These are phyloP conservation scores for Phytophthora syringae DNA, from an alignment of 352 stramenopile species.

Conservation along the genomic window DNA sequence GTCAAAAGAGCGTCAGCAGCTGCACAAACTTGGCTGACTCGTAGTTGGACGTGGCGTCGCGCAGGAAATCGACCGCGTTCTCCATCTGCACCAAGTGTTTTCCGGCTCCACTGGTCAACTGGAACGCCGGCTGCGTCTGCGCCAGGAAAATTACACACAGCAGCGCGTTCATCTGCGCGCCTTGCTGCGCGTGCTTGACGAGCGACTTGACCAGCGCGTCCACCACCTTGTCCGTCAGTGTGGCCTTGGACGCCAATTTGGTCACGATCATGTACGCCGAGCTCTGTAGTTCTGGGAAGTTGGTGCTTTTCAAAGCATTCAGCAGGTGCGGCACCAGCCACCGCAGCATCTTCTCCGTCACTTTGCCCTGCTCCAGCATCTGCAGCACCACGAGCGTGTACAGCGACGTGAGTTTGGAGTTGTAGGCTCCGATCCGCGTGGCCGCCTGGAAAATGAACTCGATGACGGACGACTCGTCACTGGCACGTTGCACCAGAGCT, in stretches of 20 bases:
- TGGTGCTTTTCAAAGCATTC: slow-evolving; percentile 65
- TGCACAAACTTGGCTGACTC: slow-evolving; percentile 78
- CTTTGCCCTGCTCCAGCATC: slow-evolving; percentile 70
- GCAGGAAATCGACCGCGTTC: slow-evolving; percentile 68
- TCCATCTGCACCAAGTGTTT: slow-evolving; percentile 77
- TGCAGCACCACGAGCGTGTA: slow-evolving; percentile 84
- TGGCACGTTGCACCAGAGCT: slow-evolving; percentile 76
- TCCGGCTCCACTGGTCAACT: slow-evolving; percentile 53
- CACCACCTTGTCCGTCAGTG: slow-evolving; percentile 74
- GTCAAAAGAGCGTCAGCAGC: slow-evolving; percentile 55
- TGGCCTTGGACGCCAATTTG: slow-evolving; percentile 84
- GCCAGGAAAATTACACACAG: slow-evolving; percentile 80
- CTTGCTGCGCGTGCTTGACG: slow-evolving; percentile 74
- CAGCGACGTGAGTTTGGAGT: slow-evolving; percentile 87
- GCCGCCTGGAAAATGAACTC: slow-evolving; percentile 76
- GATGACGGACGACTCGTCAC: slow-evolving; percentile 78
- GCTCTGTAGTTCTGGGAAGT: slow-evolving; percentile 79
- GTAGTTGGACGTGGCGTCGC: slow-evolving; percentile 71
- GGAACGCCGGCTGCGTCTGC: slow-evolving; percentile 76
- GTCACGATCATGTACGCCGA: slow-evolving; percentile 88
- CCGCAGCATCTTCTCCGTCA: slow-evolving; percentile 76
- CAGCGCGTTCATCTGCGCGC: slow-evolving; percentile 75
- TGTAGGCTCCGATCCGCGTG: slow-evolving; percentile 61
- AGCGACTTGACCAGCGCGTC: slow-evolving; percentile 77
- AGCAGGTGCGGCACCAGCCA: slow-evolving; percentile 85